phyloP scores from a whole-genome alignment of 495 filamentous ascomycete genomes.

The Lasiosphaeria miniovina region DNA sequence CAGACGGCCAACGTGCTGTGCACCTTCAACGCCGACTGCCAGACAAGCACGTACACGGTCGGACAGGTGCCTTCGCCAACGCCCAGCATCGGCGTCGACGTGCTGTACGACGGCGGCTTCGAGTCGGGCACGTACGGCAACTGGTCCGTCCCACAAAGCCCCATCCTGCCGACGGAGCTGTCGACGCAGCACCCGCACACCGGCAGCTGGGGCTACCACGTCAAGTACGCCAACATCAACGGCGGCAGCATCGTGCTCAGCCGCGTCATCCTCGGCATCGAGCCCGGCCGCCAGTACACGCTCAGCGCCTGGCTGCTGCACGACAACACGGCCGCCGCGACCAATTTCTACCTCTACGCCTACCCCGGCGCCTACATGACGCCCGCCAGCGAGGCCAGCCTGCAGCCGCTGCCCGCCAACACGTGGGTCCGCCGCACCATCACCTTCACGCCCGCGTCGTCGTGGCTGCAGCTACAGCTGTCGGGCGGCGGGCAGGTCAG shows the following conservation, averaged over 20 bases:
- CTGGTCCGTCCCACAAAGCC: slow-evolving; percentile 7
- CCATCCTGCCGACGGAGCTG: slow-evolving; percentile 3
- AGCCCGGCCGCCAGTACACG: slow-evolving; percentile 4
- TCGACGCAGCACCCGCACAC: not conserved
- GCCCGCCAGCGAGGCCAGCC: not conserved
- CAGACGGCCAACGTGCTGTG: slow-evolving; percentile 4
- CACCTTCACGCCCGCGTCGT: not conserved
- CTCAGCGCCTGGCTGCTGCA: slow-evolving; percentile 2
- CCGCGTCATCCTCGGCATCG: not conserved
- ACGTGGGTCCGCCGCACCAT: not conserved
- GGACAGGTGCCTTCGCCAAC: slow-evolving; percentile 1
- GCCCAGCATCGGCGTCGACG: slow-evolving; percentile 8
- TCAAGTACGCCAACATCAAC: slow-evolving; percentile 4
- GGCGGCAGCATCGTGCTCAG: not conserved
- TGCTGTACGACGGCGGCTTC: slow-evolving; percentile 7
- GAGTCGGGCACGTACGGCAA: slow-evolving; percentile 10
- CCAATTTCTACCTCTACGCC: slow-evolving; percentile 2
- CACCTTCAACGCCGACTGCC: slow-evolving; percentile 3
- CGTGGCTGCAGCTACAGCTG: slow-evolving; percentile 4
- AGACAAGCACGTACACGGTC: slow-evolving; percentile 6
- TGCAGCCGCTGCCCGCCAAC: not conserved
- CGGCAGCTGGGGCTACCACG: not conserved
- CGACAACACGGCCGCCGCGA: not conserved
- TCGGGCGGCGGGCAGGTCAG: not conserved
- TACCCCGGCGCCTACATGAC: not conserved